Percentiles rank a stretch among this genome's conserved stretches.
Evolutionary conservation across 1,284 basidiomycete species (phyloP).

Genomic region (Cronartium quercuum): DNA sequence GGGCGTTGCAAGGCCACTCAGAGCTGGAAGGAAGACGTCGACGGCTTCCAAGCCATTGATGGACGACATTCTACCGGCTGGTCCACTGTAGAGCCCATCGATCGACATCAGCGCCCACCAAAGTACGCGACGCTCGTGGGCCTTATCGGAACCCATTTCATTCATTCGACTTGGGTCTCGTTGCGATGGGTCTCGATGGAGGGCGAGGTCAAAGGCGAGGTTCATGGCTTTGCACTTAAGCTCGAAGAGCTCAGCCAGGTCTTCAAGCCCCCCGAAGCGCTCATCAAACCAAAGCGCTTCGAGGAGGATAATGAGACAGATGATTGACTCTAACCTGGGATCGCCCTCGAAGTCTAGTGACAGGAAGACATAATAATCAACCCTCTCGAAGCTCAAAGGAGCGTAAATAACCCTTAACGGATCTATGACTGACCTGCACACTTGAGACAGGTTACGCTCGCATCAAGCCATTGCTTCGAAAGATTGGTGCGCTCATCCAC

Average conservation of each 20-base stretch:
- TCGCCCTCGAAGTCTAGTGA: constrained; percentile 25
- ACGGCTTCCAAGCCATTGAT: constrained; percentile 22
- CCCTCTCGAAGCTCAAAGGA: background rate
- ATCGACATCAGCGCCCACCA: constrained; percentile 39
- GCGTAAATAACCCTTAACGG: background rate
- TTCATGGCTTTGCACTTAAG: constrained; percentile 35
- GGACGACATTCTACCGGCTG: constrained; percentile 17
- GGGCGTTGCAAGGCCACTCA: constrained; percentile 11
- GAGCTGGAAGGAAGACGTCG: constrained; percentile 34
- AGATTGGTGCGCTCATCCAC: constrained; percentile 10
- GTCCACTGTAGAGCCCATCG: constrained; percentile 30
- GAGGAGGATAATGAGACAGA: constrained; percentile 28
- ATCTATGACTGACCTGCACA: constrained; percentile 14
- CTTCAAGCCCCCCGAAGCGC: constrained; percentile 23
- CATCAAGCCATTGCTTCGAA: constrained; percentile 23
- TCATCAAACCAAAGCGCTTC: constrained; percentile 36
- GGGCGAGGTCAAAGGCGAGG: constrained; percentile 24
- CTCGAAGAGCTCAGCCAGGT: constrained; percentile 12
- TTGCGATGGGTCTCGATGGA: constrained; percentile 33
- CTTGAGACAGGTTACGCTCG: constrained; percentile 34
- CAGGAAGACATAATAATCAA: background rate
- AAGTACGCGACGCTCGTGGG: constrained; percentile 21
- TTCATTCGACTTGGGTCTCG: constrained; percentile 14
- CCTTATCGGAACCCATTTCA: constrained; percentile 5
- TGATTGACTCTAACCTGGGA: constrained; percentile 21